Evolutionary conservation across 2,329 filamentous ascomycete species (phyloP).

Genomic region (Curvularia eragrostidis): DNA sequence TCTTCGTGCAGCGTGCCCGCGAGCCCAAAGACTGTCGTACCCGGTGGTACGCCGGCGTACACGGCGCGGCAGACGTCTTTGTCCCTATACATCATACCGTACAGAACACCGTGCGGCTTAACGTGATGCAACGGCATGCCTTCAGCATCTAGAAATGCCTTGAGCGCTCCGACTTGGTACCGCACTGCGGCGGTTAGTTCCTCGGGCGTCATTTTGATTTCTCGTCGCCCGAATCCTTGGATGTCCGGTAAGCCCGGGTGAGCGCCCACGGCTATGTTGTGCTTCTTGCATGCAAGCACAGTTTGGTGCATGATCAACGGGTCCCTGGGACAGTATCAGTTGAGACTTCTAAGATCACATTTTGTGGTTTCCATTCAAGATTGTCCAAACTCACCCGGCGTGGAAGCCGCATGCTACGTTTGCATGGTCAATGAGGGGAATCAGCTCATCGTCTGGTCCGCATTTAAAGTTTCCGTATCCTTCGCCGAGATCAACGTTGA

Average conservation of each 20-base stretch:
- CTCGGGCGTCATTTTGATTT: slow-evolving; percentile 64
- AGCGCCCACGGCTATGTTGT: slow-evolving; percentile 65
- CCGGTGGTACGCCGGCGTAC: slow-evolving; percentile 60
- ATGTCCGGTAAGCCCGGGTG: slow-evolving; percentile 71
- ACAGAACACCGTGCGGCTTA: slow-evolving; percentile 68
- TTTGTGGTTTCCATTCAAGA: neutral
- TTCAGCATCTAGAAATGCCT: slow-evolving; percentile 65
- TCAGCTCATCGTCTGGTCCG: slow-evolving; percentile 66
- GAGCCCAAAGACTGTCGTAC: slow-evolving; percentile 61
- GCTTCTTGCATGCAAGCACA: slow-evolving; percentile 63
- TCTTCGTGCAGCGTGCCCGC: slow-evolving; percentile 63
- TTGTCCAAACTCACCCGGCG: slow-evolving; percentile 43
- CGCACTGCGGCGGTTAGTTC: slow-evolving; percentile 65
- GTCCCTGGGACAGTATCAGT: slow-evolving; percentile 49
- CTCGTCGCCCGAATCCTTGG: slow-evolving; percentile 68
- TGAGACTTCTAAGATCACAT: neutral
- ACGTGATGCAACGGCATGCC: slow-evolving; percentile 65
- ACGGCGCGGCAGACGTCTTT: slow-evolving; percentile 61
- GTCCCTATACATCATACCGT: slow-evolving; percentile 63
- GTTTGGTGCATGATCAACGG: slow-evolving; percentile 70
- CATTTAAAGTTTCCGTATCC: slow-evolving; percentile 59
- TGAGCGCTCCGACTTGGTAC: slow-evolving; percentile 69
- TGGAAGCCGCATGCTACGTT: slow-evolving; percentile 69
- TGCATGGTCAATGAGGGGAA: slow-evolving; percentile 67
- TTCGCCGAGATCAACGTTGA: slow-evolving; percentile 63